A percentile compares a stretch with the other conserved stretches of the same genome.
Conservation (phyloP, 1,284 basidiomycete species). For the Tilletia setariae region DNA sequence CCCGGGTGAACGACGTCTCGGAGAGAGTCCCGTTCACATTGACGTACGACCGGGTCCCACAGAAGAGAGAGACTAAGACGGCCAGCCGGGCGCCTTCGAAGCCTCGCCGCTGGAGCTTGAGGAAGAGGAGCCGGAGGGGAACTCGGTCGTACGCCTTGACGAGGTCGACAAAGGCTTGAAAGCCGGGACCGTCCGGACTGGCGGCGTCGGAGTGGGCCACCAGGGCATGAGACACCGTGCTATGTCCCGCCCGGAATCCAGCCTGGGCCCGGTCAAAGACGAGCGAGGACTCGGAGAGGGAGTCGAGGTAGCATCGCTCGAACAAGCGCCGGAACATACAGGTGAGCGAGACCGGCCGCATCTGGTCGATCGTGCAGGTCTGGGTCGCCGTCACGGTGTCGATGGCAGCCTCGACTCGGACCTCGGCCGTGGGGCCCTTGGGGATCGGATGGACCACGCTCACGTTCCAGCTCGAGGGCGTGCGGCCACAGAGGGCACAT, state of each 20-base stretch:
- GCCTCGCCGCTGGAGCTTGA: background rate
- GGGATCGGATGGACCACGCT: background rate
- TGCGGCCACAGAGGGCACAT: background rate
- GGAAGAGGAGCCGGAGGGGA: background rate
- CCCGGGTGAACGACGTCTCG: too few species aligned
- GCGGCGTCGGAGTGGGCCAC: background rate
- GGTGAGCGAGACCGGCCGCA: background rate
- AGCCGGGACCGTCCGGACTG: background rate
- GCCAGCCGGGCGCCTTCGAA: too few species aligned
- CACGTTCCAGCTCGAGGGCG: background rate
- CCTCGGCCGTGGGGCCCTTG: background rate
- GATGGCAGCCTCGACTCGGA: too few species aligned
- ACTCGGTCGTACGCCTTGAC: background rate
- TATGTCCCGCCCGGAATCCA: background rate
- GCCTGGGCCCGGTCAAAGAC: background rate
- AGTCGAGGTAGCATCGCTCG: background rate
- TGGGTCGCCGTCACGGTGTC: background rate
- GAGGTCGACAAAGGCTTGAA: background rate
- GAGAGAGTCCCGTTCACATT: too few species aligned
- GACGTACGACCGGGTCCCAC: too few species aligned
- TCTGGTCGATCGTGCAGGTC: background rate
- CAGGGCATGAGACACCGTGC: background rate
- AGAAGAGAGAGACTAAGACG: too few species aligned
- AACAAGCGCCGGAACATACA: background rate
- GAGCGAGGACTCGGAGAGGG: background rate